Evolutionary conservation across 768 basidiomycete genomes (phyloP).

Genomic region (Fistulinella prunicolor): DNA sequence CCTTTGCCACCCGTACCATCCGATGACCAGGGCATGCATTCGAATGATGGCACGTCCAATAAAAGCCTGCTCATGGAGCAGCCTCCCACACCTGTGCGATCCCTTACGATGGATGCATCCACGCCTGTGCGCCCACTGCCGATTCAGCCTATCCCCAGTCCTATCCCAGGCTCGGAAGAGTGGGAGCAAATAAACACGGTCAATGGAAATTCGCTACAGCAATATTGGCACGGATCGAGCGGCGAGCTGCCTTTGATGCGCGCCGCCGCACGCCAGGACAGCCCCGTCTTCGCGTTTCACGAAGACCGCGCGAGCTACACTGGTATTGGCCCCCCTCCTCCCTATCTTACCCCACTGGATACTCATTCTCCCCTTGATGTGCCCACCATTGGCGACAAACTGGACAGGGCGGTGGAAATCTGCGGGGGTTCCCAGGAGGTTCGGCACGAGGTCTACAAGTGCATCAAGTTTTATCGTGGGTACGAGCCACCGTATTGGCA

Average conservation of each 20-base stretch:
- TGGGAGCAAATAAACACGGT: background rate
- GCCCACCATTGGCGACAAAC: constrained; percentile 13
- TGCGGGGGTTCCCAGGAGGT: constrained; percentile 20
- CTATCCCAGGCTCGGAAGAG: constrained; percentile 11
- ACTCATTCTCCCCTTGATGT: constrained; percentile 8
- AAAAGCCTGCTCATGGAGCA: background rate
- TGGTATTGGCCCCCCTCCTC: constrained; percentile 17
- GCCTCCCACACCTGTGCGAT: constrained; percentile 7
- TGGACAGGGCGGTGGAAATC: constrained; percentile 19
- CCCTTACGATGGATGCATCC: background rate
- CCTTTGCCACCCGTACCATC: constrained; percentile 25
- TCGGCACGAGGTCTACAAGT: constrained; percentile 20
- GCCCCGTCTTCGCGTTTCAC: constrained; percentile 12
- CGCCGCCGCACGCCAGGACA: constrained; percentile 21
- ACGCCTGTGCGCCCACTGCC: constrained; percentile 14
- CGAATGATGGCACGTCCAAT: background rate
- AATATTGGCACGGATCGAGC: constrained; percentile 3
- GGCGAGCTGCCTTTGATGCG: background rate
- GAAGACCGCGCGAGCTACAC: background rate
- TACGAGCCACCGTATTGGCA: constrained; percentile 31
- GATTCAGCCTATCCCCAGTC: constrained; percentile 17
- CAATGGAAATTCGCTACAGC: background rate
- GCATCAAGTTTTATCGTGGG: constrained; percentile 21
- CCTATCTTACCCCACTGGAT: constrained; percentile 11
- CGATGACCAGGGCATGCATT: background rate